These are phyloP conservation scores for Fomitopsis betulina DNA, from an alignment of 1,284 basidiomycete genomes.

Conservation along the genomic window DNA sequence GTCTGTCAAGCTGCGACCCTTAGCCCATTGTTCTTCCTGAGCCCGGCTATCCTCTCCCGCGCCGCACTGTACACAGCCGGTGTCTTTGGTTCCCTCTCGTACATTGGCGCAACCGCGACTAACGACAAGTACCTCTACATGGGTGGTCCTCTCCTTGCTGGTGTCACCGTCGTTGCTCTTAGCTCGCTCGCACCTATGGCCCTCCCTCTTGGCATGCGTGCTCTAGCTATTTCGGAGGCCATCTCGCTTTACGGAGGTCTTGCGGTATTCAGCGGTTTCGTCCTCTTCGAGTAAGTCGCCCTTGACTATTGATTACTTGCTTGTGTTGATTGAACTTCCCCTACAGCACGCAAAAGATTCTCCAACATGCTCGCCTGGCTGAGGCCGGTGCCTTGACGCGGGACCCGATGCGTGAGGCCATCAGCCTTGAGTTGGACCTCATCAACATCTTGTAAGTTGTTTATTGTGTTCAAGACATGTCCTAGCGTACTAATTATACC, in stretches of 20 bases:
- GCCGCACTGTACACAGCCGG: conserved; percentile 89
- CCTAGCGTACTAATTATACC: conserved; percentile 30
- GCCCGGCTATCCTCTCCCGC: conserved; percentile 82
- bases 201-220: conserved; percentile 76
- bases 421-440: conserved; percentile 81
- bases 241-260: conserved; percentile 84
- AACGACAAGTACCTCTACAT: conserved; percentile 85
- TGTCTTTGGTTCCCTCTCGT: conserved; percentile 79
- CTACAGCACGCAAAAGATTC: conserved; percentile 73
- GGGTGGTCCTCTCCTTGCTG: conserved; percentile 81
- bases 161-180: conserved; percentile 83
- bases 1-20: conserved; percentile 82
- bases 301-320: neutral
- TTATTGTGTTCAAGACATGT: conserved; percentile 6
- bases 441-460: conserved; percentile 77
- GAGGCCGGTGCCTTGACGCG: conserved; percentile 62
- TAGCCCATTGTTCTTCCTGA: conserved; percentile 82
- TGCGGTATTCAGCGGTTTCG: conserved; percentile 84
- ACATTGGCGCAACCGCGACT: conserved; percentile 85
- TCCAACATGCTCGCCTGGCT: conserved; percentile 72
- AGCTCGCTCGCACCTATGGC: conserved; percentile 85
- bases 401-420: conserved; percentile 79
- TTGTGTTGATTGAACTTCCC: neutral
- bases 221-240: conserved; percentile 73
- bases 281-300: conserved; percentile 73